Conservation (phyloP, 805 yeast species). For the Barnettozyma wickerhamii region DNA sequence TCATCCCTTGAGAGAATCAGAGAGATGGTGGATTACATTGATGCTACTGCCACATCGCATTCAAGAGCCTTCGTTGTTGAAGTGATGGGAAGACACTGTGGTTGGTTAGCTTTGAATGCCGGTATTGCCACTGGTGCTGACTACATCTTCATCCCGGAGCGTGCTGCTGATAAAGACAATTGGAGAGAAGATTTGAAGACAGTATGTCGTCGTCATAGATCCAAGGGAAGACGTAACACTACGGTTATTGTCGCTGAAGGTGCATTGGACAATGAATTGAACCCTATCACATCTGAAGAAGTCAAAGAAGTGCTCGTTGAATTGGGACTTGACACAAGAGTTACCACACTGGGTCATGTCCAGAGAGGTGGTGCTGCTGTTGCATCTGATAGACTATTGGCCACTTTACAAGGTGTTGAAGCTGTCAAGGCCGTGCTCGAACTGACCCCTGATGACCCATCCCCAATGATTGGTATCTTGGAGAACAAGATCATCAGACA, state of each 20-base stretch:
- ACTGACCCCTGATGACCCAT: conserved; percentile 84
- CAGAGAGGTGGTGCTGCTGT: conserved; percentile 99
- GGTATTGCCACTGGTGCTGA: conserved; percentile 97
- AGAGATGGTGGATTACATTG: conserved; percentile 92
- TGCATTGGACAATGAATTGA: conserved; percentile 78
- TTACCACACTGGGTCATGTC: conserved; percentile 94
- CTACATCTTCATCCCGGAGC: conserved; percentile 89
- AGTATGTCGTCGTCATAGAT: conserved; percentile 74
- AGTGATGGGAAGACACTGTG: conserved; percentile 99
- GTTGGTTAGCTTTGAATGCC: conserved; percentile 97
- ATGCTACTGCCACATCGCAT: conserved; percentile 96
- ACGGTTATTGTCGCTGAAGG: conserved; percentile 98
- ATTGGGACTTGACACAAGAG: conserved; percentile 88
- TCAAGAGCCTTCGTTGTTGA: conserved; percentile 97
- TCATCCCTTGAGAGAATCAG: conserved; percentile 91
- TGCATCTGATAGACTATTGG: conserved; percentile 86
- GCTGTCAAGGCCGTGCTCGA: conserved; percentile 92
- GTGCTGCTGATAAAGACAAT: conserved; percentile 66
- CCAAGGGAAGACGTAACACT: conserved; percentile 87
- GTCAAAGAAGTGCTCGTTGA: conserved; percentile 81
- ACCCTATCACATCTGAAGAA: conserved; percentile 73
- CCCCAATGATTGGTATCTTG: conserved; percentile 87
- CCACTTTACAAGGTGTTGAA: conserved; percentile 96
- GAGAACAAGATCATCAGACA: conserved; percentile 85
- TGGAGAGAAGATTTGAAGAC: conserved; percentile 82